Evolutionary conservation across 176 grass and related monocot genomes (phyloP).

Genomic region (Oryza meridionalis): DNA sequence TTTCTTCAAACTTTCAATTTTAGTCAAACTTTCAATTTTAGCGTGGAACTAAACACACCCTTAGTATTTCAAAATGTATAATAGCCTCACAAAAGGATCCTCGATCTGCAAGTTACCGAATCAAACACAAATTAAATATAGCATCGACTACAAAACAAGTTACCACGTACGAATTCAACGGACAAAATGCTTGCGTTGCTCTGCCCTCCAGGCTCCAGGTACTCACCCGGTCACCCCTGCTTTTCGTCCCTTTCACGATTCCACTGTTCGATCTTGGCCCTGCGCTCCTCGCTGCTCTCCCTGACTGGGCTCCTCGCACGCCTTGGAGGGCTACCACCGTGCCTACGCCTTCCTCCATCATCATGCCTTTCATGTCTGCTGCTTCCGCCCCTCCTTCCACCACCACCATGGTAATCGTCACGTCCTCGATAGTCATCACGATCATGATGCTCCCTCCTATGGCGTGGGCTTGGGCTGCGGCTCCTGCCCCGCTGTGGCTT

Average conservation of each 20-base stretch:
- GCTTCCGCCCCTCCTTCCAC: constrained; percentile 37
- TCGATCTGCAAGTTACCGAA: too few relatives aligned
- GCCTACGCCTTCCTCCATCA: constrained; percentile 42
- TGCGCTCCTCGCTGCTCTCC: constrained; percentile 64
- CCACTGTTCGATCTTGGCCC: constrained; percentile 72
- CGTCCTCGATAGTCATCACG: constrained; percentile 36
- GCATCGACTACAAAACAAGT: background rate
- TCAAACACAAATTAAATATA: background rate
- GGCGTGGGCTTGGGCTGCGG: constrained; percentile 44
- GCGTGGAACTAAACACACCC: too few relatives aligned
- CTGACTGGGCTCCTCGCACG: constrained; percentile 54
- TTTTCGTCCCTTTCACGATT: constrained; percentile 62
- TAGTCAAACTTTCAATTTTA: too few relatives aligned
- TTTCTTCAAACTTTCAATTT: too few relatives aligned
- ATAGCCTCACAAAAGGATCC: too few relatives aligned
- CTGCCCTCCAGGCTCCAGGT: background rate
- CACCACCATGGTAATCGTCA: constrained; percentile 42
- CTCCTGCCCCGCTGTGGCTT: constrained; percentile 44
- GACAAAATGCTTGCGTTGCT: background rate
- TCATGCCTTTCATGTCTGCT: constrained; percentile 58
- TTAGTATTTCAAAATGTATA: too few relatives aligned
- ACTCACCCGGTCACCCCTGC: constrained; percentile 25
- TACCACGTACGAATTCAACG: background rate
- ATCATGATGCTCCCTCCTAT: constrained; percentile 43
- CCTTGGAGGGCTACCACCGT: constrained; percentile 55